phyloP scores from a whole-genome alignment of 495 filamentous ascomycete genomes.

The Penicillium cosmopolitanum region DNA sequence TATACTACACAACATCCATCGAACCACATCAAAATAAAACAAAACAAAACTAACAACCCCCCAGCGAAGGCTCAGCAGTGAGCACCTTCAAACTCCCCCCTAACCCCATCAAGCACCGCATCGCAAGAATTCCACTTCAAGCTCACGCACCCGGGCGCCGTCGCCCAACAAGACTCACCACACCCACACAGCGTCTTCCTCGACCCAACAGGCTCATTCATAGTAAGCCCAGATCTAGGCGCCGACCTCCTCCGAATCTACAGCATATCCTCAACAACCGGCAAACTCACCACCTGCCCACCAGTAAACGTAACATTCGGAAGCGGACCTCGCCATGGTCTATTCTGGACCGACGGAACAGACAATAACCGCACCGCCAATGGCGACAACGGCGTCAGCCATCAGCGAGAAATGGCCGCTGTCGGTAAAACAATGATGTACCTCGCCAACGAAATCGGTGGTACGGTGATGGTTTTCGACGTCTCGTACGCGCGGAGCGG shows the following conservation, averaged over 20 bases:
- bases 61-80: constrained; percentile 38
- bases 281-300: constrained; percentile 30
- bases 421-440: constrained; percentile 54
- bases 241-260: constrained; percentile 71
- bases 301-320: constrained; percentile 45
- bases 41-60: constrained; percentile 14
- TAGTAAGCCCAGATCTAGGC: constrained; percentile 72
- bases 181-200: constrained; percentile 72
- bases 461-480: constrained; percentile 59
- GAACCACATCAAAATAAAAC: too few species aligned
- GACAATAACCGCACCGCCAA: constrained; percentile 3
- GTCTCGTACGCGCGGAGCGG: constrained; percentile 55
- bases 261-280: constrained; percentile 51
- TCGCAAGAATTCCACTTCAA: constrained; percentile 58
- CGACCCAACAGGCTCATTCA: constrained; percentile 68
- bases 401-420: constrained; percentile 30
- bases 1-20: too few species aligned
- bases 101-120: constrained; percentile 22
- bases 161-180: constrained; percentile 64
- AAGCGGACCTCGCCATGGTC: constrained; percentile 69
- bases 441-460: constrained; percentile 64
- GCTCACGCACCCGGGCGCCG: constrained; percentile 49
- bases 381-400: neutral
- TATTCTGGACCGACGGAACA: constrained; percentile 51
- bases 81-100: constrained; percentile 43